These are phyloP conservation scores for Colletotrichum siamense DNA, from an alignment of 2,329 filamentous ascomycete genomes.

Conservation along the genomic window DNA sequence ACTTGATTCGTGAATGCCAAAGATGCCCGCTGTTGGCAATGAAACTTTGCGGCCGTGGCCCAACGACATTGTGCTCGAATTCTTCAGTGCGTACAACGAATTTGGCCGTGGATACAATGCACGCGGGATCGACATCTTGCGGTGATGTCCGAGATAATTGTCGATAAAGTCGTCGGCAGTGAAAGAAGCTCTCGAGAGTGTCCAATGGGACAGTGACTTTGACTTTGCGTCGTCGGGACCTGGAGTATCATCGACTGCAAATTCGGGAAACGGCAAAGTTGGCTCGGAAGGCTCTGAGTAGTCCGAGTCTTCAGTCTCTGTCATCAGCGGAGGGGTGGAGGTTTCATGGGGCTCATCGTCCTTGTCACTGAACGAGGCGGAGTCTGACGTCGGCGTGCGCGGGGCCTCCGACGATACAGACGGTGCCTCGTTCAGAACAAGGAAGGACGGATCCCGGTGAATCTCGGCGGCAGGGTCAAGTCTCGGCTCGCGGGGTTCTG, in stretches of 20 bases:
- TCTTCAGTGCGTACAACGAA: constrained; percentile 3
- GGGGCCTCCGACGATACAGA: not conserved
- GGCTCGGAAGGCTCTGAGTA: constrained; percentile 15
- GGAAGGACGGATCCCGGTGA: not conserved
- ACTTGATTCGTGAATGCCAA: constrained; percentile 23
- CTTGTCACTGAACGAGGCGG: constrained; percentile 7
- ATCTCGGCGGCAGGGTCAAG: not conserved
- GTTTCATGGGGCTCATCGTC: constrained; percentile 1
- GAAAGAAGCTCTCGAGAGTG: constrained; percentile 3
- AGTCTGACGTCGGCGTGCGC: constrained; percentile 5
- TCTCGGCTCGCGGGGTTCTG: constrained; percentile 2
- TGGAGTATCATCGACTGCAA: not conserved
- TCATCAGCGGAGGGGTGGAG: constrained; percentile 12
- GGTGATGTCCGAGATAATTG: not conserved
- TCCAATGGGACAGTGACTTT: constrained; percentile 6
- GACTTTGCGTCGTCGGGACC: not conserved
- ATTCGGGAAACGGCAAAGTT: not conserved
- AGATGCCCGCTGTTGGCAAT: constrained; percentile 23
- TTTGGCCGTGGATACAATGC: constrained; percentile 9
- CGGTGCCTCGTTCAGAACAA: not conserved
- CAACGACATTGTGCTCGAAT: not conserved
- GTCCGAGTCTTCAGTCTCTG: constrained; percentile 21
- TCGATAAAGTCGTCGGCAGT: constrained; percentile 6
- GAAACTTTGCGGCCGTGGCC: constrained; percentile 23
- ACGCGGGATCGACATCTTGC: constrained; percentile 6